These are phyloP conservation scores for Immersiporthe knoxdaviesiana DNA, from an alignment of 2,329 filamentous ascomycete species.

Conservation along the genomic window DNA sequence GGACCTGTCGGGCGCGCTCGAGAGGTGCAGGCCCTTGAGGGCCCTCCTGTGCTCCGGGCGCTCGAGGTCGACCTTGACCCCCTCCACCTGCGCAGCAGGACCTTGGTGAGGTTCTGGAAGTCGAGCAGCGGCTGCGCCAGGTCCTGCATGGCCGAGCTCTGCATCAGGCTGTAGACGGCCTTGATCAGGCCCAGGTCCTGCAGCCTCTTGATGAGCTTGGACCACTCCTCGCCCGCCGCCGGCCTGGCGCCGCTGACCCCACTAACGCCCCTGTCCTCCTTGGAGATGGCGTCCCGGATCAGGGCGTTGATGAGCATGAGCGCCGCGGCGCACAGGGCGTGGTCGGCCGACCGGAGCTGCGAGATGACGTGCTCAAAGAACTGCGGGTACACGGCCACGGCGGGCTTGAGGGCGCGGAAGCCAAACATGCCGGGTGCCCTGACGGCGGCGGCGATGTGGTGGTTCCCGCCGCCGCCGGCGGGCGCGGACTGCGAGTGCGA, in stretches of 20 bases:
- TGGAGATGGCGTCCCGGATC: slow-evolving; percentile 86
- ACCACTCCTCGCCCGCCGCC: slow-evolving; percentile 74
- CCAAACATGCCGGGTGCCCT: slow-evolving; percentile 69
- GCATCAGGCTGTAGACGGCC: slow-evolving; percentile 91
- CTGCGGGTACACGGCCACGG: slow-evolving; percentile 86
- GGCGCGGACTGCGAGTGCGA: slow-evolving; percentile 73
- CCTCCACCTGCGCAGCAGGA: slow-evolving; percentile 84
- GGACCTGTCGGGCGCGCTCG: slow-evolving; percentile 71
- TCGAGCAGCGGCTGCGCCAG: slow-evolving; percentile 87
- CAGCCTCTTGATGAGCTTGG: slow-evolving; percentile 89
- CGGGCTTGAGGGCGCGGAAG: slow-evolving; percentile 89
- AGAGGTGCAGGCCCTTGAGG: slow-evolving; percentile 81
- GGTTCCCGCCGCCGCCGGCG: slow-evolving; percentile 41
- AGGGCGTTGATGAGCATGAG: slow-evolving; percentile 94
- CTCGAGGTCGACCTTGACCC: slow-evolving; percentile 81
- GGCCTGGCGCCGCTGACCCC: slow-evolving; percentile 39
- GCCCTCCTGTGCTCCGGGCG: slow-evolving; percentile 85
- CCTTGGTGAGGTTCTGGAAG: slow-evolving; percentile 89
- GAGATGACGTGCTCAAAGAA: slow-evolving; percentile 94
- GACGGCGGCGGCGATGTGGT: slow-evolving; percentile 32
- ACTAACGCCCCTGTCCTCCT: slow-evolving; percentile 58
- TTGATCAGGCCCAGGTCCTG: slow-evolving; percentile 93
- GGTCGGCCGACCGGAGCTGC: slow-evolving; percentile 89
- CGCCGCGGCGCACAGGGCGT: slow-evolving; percentile 92
- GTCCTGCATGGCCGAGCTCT: slow-evolving; percentile 89